Conservation (phyloP, 129 eudicot species). For the Flaveria robusta region DNA sequence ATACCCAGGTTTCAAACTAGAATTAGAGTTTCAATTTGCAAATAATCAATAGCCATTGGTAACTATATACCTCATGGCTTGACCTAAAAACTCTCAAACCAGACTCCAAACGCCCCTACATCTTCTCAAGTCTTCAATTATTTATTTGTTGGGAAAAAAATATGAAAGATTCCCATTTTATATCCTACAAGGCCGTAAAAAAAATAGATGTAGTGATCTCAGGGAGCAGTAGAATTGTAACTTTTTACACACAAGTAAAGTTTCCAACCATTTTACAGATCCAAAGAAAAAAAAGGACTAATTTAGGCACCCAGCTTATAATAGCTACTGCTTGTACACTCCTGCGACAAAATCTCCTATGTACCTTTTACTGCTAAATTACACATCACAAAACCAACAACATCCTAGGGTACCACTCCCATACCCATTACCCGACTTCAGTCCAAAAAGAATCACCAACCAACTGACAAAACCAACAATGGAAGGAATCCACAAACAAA, state of each 20-base stretch:
- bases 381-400: constrained; percentile 26
- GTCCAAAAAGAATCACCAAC: constrained; percentile 38
- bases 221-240: constrained; percentile 1
- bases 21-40: too few relatives aligned
- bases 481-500: constrained; percentile 29
- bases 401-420: constrained; percentile 6
- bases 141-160: background rate
- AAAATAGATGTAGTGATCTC: background rate
- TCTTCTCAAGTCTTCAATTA: background rate
- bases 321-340: constrained; percentile 27
- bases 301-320: constrained; percentile 15
- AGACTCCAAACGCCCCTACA: too few relatives aligned
- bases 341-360: constrained; percentile 30
- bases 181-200: constrained; percentile 1
- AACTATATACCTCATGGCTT: too few relatives aligned
- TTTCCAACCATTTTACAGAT: constrained; percentile 8
- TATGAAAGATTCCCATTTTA: background rate
- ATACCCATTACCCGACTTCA: constrained; percentile 30
- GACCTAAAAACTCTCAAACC: too few relatives aligned
- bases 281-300: background rate
- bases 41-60: too few relatives aligned
- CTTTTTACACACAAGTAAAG: constrained; percentile 14
- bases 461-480: constrained; percentile 35
- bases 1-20: too few relatives aligned
- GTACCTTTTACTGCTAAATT: constrained; percentile 32